Conservation (phyloP, 192 early-diverging fungal genomes). For the Coemansia sp. region DNA sequence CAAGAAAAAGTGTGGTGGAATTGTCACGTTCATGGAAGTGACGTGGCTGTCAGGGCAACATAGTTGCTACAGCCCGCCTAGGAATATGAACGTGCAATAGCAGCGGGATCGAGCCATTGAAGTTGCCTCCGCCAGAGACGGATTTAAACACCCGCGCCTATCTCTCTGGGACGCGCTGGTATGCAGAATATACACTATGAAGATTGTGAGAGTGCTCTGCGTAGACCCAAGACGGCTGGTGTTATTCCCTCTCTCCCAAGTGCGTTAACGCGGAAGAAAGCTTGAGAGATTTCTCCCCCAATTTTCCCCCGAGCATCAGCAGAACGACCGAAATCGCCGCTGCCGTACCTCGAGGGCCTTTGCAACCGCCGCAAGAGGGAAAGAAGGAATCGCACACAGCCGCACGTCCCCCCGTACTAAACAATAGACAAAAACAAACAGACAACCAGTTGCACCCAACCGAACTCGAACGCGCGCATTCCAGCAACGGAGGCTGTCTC, state of each 20-base stretch:
- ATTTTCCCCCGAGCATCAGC: background rate
- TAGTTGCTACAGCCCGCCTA: constrained; percentile 44
- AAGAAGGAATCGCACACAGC: background rate
- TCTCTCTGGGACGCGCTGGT: constrained; percentile 49
- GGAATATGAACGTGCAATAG: constrained; percentile 54
- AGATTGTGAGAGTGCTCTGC: constrained; percentile 18
- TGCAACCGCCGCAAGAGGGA: background rate
- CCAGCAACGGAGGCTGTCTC: background rate
- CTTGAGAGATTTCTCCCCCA: background rate
- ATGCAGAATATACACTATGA: constrained; percentile 42
- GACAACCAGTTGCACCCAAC: background rate
- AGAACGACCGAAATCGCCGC: background rate
- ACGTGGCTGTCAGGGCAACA: constrained; percentile 46
- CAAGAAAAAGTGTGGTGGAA: background rate
- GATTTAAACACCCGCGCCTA: constrained; percentile 29
- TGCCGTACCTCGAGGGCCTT: background rate
- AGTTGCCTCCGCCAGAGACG: constrained; percentile 4
- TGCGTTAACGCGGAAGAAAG: background rate
- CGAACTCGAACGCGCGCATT: background rate
- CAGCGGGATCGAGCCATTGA: constrained; percentile 26
- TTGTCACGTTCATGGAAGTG: constrained; percentile 51
- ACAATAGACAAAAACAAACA: background rate
- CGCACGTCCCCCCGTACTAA: background rate
- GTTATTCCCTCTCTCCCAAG: background rate
- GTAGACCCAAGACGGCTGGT: constrained; percentile 24